Conservation (phyloP, 305 asterid genomes). For the Euphrasia arctica region DNA sequence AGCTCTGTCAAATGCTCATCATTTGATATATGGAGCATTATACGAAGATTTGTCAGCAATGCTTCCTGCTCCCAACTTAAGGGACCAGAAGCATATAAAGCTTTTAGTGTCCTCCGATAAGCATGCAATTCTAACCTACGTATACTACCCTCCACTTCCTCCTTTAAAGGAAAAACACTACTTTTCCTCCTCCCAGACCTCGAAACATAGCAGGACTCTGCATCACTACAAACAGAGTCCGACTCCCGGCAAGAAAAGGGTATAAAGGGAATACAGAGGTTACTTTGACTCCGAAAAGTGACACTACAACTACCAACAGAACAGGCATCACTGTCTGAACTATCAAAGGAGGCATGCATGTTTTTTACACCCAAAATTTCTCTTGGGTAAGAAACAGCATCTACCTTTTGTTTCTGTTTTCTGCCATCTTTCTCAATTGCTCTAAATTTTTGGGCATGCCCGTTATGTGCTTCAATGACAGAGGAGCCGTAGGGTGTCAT, state of each 20-base stretch:
- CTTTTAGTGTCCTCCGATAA: conserved; percentile 65
- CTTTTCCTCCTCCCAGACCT: conserved; percentile 43
- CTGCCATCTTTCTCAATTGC: conserved; percentile 44
- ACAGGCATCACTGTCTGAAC: conserved; percentile 37
- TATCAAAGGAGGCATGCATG: conserved; percentile 41
- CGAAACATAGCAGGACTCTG: conserved; percentile 52
- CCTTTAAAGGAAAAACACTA: conserved; percentile 42
- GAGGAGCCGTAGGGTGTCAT: conserved; percentile 43
- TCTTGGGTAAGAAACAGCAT: conserved; percentile 62
- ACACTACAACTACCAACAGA: conserved; percentile 72
- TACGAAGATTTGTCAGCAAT: conserved; percentile 67
- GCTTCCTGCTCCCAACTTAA: conserved; percentile 78
- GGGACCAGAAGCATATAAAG: conserved; percentile 68
- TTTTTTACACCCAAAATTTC: conserved; percentile 46
- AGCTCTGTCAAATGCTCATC: conserved; percentile 80
- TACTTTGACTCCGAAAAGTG: conserved; percentile 28
- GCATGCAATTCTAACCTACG: conserved; percentile 67
- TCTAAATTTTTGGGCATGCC: conserved; percentile 38
- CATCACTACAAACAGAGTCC: conserved; percentile 61
- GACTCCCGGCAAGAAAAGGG: conserved; percentile 35
- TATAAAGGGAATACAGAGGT: conserved; percentile 30
- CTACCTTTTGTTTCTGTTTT: conserved; percentile 56
- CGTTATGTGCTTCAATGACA: conserved; percentile 39
- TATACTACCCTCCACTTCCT: conserved; percentile 50
- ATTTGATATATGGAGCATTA: conserved; percentile 65